Evolutionary conservation across 2,329 filamentous ascomycete genomes (phyloP), one percentile per base, ranked within the genome.

Genomic region (Colletotrichum tofieldiae): DNA sequence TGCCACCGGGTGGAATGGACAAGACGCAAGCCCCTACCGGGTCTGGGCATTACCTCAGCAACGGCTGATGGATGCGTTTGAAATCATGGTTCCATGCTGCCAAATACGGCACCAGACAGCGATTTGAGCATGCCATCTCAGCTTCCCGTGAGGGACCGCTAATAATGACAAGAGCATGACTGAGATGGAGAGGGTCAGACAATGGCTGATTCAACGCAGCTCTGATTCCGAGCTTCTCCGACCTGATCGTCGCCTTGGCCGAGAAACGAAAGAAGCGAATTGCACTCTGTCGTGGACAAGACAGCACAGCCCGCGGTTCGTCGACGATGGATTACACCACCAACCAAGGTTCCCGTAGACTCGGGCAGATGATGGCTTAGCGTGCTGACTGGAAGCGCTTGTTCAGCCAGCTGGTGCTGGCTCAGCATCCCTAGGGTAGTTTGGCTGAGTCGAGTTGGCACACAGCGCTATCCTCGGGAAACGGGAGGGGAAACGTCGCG

Each of bases 1-100:
- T 52, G n/a, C 18, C 29, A 51, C 52, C 45, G 14, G n/a, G 51
- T 32, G 37, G 62, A 56, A 56, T 65, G 26, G 6, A 20, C 16
- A 18, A 18, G 47, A 29, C 1, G 43, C 59, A 12, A 52, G 32
- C 41, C 51, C 51, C n/a, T 37, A 61, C 41, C 49, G 32, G 41
- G 51, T 35, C 68, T 59, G 58, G 69, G 65, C 69, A 72, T 72
- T 69, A 72, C 65, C 65, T 69, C 54, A 64, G 69, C 69, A 69
- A 72, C 69, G 59, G 59, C 65, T 60, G 65, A 72, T 54, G 59
- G 39, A 69, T 64, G 59, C 45, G 65, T 69, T 64, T 59, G 69
- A 55, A 72, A 72, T 69, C 69, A 47, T 60, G 65, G 49, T 69
- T 64, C 35, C 37, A 29, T 32, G 69, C 51, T 68, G 65, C 69